Base-by-base conservation (phyloP, 169 alveolate species). In the Plasmodium chabaudi region DNA sequence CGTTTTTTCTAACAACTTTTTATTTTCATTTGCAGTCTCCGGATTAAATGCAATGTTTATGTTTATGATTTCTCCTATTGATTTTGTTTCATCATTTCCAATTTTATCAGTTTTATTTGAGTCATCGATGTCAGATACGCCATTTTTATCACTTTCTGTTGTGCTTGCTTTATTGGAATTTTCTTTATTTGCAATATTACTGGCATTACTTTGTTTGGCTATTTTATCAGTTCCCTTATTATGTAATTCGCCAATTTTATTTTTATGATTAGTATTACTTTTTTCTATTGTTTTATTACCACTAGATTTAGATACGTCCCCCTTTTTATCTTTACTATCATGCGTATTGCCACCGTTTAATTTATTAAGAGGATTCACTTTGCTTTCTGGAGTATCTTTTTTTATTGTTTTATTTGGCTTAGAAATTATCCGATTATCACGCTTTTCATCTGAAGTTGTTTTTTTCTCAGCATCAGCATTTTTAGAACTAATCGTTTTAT, bases 11-110 rank as follows among this genome's bases (percentile, higher is more conserved):
- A 56, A 17, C n/a, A 9, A 60, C 19, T 27, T 17, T 49, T 9
- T 57, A 27, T 57, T 10, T 39, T 57, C 27, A 56, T 56, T 63
- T 39, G 39, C 44, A 56, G 5, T 25, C 6, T 4, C 55, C 56
- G 88, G 88, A 42, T 75, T 64, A 10, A 67, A 23, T 75, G 34
- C 49, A 21, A 61, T 63, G n/a, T 51, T 75, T 75, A 75, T 75
- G 23, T 75, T 64, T 75, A 75, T 75, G 47, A 23, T 64, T 63
- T 75, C 74, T 17, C 68, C 64, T 12, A 51, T 6, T 51, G 59
- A 3, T 19, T 27, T 56, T 23, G 12, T 1, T 15, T 42, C n/a
- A 19, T 17, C n/a, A 7, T 12, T 13, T 69, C 10, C 46, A 57
- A 19, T 12, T 57, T 9, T 17, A 44, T 46, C 59, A 27, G 5